phyloP scores from a whole-genome alignment of 1,284 basidiomycete genomes.

The Macrocystidia cucumis region DNA sequence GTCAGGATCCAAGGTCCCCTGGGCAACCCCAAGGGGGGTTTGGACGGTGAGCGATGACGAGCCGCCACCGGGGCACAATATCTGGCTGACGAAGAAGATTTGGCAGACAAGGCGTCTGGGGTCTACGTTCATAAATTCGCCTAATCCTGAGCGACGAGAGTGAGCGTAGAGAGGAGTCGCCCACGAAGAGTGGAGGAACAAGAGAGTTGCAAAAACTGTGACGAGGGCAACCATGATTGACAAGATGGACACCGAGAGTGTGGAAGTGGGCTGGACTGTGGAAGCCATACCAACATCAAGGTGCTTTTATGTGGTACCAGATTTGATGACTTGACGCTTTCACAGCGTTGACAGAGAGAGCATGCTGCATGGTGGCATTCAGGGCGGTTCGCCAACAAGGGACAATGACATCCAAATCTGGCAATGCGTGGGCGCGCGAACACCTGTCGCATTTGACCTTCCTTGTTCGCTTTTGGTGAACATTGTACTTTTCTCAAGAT shows the following conservation, averaged over 20 bases:
- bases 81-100: constrained; percentile 28
- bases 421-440: constrained; percentile 6
- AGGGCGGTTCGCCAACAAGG: no score
- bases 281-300: no score
- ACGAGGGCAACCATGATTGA: constrained; percentile 29
- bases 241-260: constrained; percentile 12
- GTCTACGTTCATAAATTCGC: constrained; percentile 18
- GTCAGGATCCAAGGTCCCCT: constrained; percentile 39
- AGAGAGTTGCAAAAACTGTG: constrained; percentile 24
- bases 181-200: constrained; percentile 21
- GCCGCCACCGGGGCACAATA: constrained; percentile 32
- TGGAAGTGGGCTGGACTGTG: constrained; percentile 12
- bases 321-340: no score
- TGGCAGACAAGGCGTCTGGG: constrained; percentile 33
- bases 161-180: constrained; percentile 22
- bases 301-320: no score
- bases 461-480: constrained; percentile 15
- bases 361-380: no score
- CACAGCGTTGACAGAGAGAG: no score
- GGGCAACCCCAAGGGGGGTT: constrained; percentile 47
- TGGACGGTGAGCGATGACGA: constrained; percentile 22
- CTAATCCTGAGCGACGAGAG: constrained; percentile 19
- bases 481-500: no score
- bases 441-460: constrained; percentile 5
- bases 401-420: constrained; percentile 13